Conservation (phyloP, 495 filamentous ascomycete species). For the Clohesyomyces aquaticus region DNA sequence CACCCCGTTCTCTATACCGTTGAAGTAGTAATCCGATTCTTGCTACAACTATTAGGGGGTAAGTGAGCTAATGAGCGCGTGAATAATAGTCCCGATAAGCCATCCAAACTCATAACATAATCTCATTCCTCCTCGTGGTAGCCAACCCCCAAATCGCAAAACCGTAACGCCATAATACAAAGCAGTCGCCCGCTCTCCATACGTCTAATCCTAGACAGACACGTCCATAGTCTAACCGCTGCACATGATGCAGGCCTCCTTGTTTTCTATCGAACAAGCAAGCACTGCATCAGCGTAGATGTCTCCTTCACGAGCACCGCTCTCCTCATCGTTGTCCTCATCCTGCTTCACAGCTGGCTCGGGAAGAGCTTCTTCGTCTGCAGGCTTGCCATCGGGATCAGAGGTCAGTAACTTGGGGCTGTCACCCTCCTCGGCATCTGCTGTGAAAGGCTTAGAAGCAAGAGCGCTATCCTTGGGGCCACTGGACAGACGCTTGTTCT, state of each 20-base stretch:
- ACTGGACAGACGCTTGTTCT: slow-evolving; percentile 46
- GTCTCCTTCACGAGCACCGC: slow-evolving; percentile 73
- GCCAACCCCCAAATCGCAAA: background rate
- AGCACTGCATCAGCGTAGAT: slow-evolving; percentile 93
- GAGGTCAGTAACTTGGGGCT: slow-evolving; percentile 75
- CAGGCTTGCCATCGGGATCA: slow-evolving; percentile 61
- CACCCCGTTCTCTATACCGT: too few species aligned
- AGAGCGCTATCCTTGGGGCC: slow-evolving; percentile 46
- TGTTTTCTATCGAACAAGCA: slow-evolving; percentile 90
- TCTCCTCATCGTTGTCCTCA: slow-evolving; percentile 68
- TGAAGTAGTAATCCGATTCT: too few species aligned
- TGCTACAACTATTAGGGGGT: too few species aligned
- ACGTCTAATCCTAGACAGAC: background rate
- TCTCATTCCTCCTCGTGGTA: background rate
- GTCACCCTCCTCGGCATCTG: slow-evolving; percentile 69
- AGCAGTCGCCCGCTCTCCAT: background rate
- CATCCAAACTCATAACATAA: background rate
- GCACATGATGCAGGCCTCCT: slow-evolving; percentile 88
- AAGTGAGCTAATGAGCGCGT: too few species aligned
- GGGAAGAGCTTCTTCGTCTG: slow-evolving; percentile 62
- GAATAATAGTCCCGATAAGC: background rate
- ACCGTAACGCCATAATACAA: slow-evolving; percentile 4
- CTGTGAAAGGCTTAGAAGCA: slow-evolving; percentile 64
- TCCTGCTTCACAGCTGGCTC: slow-evolving; percentile 53
- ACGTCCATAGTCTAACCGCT: slow-evolving; percentile 59